A percentile compares a stretch with the other conserved stretches of the same genome.
Evolutionary conservation across 148 eudicot species (phyloP).

Genomic region (Spergularia marina): DNA sequence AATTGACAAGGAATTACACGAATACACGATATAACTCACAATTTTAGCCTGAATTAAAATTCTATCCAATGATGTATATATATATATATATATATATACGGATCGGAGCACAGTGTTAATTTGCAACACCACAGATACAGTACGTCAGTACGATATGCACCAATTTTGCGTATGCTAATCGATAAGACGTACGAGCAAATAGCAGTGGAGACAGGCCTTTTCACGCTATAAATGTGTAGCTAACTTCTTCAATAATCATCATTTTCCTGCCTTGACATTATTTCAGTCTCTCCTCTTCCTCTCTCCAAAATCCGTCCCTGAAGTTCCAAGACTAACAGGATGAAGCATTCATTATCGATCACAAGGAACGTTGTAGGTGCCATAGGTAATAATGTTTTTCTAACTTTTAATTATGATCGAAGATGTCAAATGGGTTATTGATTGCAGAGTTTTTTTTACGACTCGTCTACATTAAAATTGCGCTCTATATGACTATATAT

Average conservation of each 20-base stretch:
- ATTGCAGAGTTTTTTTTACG: background rate
- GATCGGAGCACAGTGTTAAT: no score
- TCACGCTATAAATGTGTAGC: constrained; percentile 17
- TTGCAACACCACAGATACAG: no score
- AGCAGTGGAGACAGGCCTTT: background rate
- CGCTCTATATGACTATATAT: no score
- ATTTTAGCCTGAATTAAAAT: no score
- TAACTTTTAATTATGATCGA: background rate
- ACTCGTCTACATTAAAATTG: background rate
- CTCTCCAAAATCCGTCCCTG: background rate
- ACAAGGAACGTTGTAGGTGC: constrained; percentile 30
- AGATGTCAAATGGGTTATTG: no score
- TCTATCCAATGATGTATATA: no score
- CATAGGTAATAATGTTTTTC: constrained; percentile 22
- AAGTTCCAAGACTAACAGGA: background rate
- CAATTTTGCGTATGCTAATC: no score
- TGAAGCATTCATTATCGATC: constrained; percentile 30
- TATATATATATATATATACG: no score
- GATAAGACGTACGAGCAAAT: background rate
- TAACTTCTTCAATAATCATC: background rate
- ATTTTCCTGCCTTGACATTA: background rate
- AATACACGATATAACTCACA: no score
- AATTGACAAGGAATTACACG: no score
- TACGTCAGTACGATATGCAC: no score
- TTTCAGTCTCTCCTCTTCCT: background rate